Evolutionary conservation across 1,284 basidiomycete genomes (phyloP).

Genomic region (Cutaneotrichosporon sp.): DNA sequence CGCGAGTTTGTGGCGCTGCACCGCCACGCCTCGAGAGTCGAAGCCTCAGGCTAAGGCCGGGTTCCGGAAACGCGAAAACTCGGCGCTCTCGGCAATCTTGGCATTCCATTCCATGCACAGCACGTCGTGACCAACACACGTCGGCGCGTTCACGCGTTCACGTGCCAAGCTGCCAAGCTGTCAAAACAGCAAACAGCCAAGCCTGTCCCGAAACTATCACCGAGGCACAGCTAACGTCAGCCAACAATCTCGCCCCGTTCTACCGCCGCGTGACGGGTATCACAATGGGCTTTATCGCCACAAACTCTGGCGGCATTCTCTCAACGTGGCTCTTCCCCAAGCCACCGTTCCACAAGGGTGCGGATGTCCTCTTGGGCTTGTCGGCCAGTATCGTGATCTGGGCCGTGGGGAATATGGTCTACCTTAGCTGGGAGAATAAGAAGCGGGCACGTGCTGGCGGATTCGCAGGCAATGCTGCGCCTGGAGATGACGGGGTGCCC

Average conservation of each 20-base stretch:
- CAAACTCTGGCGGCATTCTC: conserved; percentile 62
- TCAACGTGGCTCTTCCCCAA: conserved; percentile 58
- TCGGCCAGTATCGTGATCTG: conserved; percentile 21
- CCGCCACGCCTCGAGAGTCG: not conserved
- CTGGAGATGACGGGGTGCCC: conserved; percentile 13
- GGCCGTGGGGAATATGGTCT: conserved; percentile 26
- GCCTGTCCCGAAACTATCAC: not conserved
- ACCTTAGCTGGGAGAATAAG: conserved; percentile 26
- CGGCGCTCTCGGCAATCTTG: not conserved
- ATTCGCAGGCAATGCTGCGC: not conserved
- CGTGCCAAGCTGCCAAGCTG: too few species aligned
- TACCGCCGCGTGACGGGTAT: conserved; percentile 60
- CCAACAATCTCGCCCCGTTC: conserved; percentile 60
- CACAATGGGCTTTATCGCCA: conserved; percentile 59
- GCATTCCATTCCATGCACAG: not conserved
- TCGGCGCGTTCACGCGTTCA: conserved; percentile 1
- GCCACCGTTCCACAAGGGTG: conserved; percentile 52
- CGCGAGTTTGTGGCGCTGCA: not conserved
- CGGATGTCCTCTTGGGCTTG: conserved; percentile 32
- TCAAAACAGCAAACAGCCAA: not conserved
- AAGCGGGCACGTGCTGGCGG: conserved; percentile 6
- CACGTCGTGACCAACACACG: conserved; percentile 4
- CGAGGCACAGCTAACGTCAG: conserved; percentile 5
- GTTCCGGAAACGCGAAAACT: conserved; percentile 2
- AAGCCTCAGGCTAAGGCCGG: not conserved